Percentiles rank a stretch among this genome's conserved stretches.
These are phyloP conservation scores for Urochloa ruziziensis DNA, from an alignment of 176 grass and related monocot species.

Conservation along the genomic window DNA sequence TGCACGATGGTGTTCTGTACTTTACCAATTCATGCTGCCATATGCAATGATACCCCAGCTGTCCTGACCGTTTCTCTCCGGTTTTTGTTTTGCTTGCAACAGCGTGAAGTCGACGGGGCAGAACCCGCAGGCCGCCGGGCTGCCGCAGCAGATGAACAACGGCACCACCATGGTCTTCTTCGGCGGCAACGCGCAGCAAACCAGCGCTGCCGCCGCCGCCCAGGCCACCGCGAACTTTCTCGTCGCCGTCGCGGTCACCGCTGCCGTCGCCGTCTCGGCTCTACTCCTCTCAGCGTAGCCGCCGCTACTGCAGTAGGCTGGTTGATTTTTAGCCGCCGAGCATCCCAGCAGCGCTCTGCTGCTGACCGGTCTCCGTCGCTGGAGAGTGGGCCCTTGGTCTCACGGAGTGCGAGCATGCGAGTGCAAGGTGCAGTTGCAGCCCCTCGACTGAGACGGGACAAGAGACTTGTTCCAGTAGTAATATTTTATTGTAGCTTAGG, in stretches of 20 bases:
- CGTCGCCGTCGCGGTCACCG: not conserved
- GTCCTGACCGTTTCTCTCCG: not conserved
- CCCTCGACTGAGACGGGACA: not conserved
- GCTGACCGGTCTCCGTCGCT: not conserved
- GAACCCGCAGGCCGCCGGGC: conserved; percentile 41
- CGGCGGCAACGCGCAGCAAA: not conserved
- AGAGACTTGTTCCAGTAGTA: not conserved
- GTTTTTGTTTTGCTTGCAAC: not conserved
- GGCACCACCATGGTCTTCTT: conserved; percentile 52
- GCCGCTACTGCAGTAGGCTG: not conserved
- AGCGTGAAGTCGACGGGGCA: conserved; percentile 55
- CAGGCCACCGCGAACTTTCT: not conserved
- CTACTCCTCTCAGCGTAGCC: not conserved
- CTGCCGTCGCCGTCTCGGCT: not conserved
- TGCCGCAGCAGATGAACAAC: conserved; percentile 31
- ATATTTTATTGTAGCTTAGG: not conserved
- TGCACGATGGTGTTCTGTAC: not conserved
- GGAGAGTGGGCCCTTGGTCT: not conserved
- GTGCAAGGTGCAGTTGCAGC: not conserved
- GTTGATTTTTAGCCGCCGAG: not conserved
- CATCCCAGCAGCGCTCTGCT: not conserved
- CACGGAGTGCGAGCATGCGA: not conserved
- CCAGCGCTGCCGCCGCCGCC: not conserved
- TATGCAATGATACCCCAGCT: too few species aligned
- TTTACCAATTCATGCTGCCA: too few species aligned